Evolutionary conservation across 805 yeast species (phyloP).

Genomic region (Candida methanosorbosa): DNA sequence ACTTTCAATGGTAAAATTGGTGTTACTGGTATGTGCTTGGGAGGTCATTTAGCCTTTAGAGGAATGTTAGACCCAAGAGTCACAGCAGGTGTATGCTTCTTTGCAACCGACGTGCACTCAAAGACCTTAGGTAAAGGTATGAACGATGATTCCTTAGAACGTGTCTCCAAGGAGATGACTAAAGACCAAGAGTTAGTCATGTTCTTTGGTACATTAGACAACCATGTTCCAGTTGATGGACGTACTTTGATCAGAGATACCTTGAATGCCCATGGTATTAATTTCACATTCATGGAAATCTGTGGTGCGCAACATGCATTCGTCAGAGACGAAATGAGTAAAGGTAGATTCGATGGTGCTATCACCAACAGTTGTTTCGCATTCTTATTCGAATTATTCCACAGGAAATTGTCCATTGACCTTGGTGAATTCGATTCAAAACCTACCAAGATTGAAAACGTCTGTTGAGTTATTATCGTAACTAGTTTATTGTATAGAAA

Average conservation of each 20-base stretch:
- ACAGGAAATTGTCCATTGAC: slow-evolving; percentile 57
- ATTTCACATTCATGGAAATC: slow-evolving; percentile 64
- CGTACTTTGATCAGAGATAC: slow-evolving; percentile 60
- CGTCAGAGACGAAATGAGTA: slow-evolving; percentile 68
- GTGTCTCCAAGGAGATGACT: slow-evolving; percentile 41
- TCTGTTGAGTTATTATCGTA: slow-evolving; percentile 41
- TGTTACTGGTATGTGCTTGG: slow-evolving; percentile 82
- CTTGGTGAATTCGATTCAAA: slow-evolving; percentile 55
- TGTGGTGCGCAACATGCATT: slow-evolving; percentile 81
- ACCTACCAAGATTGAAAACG: slow-evolving; percentile 44
- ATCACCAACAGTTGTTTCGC: slow-evolving; percentile 59
- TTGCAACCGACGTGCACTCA: slow-evolving; percentile 73
- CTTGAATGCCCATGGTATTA: slow-evolving; percentile 49
- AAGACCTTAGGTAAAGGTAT: slow-evolving; percentile 56
- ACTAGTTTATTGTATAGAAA: too few relatives aligned
- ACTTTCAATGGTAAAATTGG: slow-evolving; percentile 71
- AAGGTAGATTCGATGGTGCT: slow-evolving; percentile 80
- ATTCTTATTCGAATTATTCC: slow-evolving; percentile 62
- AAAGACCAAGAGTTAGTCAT: slow-evolving; percentile 50
- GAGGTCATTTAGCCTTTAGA: slow-evolving; percentile 75
- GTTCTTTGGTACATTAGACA: slow-evolving; percentile 72
- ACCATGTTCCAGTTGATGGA: slow-evolving; percentile 74
- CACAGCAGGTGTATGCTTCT: slow-evolving; percentile 63
- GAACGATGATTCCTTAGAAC: slow-evolving; percentile 56
- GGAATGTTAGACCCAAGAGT: slow-evolving; percentile 57